These are phyloP conservation scores for Calonectria ilicicola DNA, from an alignment of 2,329 filamentous ascomycete genomes.

Conservation along the genomic window DNA sequence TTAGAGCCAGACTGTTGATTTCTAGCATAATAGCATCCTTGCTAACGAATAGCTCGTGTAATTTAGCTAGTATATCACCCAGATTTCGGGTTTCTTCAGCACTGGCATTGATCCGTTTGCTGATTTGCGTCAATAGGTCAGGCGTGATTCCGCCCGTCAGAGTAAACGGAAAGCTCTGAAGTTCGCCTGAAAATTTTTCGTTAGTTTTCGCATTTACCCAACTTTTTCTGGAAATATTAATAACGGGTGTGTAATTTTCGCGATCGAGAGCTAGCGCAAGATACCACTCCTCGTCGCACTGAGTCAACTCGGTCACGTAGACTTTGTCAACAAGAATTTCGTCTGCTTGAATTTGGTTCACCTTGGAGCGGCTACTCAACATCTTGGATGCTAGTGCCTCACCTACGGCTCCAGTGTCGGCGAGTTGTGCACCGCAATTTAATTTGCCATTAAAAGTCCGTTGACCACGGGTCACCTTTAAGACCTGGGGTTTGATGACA, in stretches of 20 bases:
- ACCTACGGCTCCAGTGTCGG: not conserved
- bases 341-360: not conserved
- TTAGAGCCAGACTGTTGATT: not conserved
- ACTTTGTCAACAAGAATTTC: not conserved
- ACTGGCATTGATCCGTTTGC: too few species aligned
- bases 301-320: not conserved
- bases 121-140: not conserved
- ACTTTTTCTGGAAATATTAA: not conserved
- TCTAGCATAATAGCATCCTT: not conserved
- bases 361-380: not conserved
- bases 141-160: not conserved
- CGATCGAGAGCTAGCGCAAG: not conserved
- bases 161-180: not conserved
- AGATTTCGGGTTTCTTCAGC: not conserved
- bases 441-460: not conserved
- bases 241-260: not conserved
- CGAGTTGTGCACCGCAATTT: not conserved
- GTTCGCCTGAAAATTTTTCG: not conserved
- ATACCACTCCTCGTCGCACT: not conserved
- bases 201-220: too few species aligned
- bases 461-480: not conserved
- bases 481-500: not conserved
- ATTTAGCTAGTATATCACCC: not conserved
- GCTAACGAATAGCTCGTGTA: not conserved
- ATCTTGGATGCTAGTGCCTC: not conserved